Conservation (phyloP, 202 grass and related monocot species). For the Setaria italica region DNA sequence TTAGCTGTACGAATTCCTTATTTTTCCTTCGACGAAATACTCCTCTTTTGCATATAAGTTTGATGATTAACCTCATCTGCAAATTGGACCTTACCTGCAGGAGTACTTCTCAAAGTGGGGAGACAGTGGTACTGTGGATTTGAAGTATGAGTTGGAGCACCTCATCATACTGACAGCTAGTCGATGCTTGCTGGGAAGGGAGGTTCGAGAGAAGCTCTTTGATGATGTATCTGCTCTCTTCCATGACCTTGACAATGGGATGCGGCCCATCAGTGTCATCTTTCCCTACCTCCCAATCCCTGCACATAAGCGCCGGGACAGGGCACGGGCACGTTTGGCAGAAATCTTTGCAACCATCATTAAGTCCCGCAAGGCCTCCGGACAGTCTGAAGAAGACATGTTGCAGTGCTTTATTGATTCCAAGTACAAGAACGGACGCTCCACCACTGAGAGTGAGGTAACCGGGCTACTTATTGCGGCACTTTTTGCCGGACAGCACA, state of each 20-base stretch:
- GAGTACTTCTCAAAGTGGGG: slow-evolving; percentile 99
- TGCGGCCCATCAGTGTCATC: slow-evolving; percentile 86
- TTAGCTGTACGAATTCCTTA: neutral
- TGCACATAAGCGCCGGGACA: slow-evolving; percentile 72
- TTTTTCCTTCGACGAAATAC: neutral
- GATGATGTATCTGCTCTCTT: slow-evolving; percentile 95
- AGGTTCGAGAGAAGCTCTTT: slow-evolving; percentile 93
- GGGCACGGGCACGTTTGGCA: slow-evolving; percentile 67
- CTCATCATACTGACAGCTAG: slow-evolving; percentile 95
- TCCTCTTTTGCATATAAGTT: neutral
- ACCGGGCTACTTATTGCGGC: slow-evolving; percentile 91
- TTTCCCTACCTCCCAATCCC: slow-evolving; percentile 89
- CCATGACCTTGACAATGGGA: slow-evolving; percentile 92
- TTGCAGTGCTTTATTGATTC: slow-evolving; percentile 97
- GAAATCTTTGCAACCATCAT: slow-evolving; percentile 92
- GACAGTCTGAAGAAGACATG: slow-evolving; percentile 85
- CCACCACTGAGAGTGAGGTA: slow-evolving; percentile 79
- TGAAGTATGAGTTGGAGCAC: slow-evolving; percentile 91
- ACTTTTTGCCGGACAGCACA: slow-evolving; percentile 92
- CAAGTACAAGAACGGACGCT: slow-evolving; percentile 87
- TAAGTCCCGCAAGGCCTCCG: slow-evolving; percentile 79
- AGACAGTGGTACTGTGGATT: slow-evolving; percentile 86
- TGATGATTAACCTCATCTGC: slow-evolving; percentile 16
- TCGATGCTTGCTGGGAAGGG: slow-evolving; percentile 85
- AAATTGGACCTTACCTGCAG: slow-evolving; percentile 47